Evolutionary conservation across 345 rosid genomes (phyloP), one percentile per base, ranked within the genome.

Genomic region (Arabis alpina): DNA sequence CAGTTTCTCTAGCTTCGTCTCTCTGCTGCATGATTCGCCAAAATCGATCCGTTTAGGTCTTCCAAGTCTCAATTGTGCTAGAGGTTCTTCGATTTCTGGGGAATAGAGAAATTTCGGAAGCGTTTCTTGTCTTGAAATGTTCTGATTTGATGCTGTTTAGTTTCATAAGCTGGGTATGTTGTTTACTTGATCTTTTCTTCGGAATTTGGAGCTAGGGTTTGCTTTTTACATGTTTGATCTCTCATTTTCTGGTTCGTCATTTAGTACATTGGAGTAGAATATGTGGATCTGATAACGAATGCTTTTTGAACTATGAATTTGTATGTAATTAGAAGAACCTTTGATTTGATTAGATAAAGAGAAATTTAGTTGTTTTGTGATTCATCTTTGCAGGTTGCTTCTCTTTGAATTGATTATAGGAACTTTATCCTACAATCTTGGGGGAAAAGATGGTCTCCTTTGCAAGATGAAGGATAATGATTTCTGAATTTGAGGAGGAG

Each of bases 401-500:
- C 19, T 54, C 40, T 42, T 66, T 64, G 58, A 76, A 39, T 72
- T 58, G 54, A 10, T 39, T 23, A 10, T 50, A 58, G 43, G 34
- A 44, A 12, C 50, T 25, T 3, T 28, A 58, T 27, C 57, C 10
- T 62, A 62, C 24, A 42, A 15, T 53, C 68, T 63, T 55, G 55
- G 32, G 32, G 73, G 30, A 54, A 37, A 43, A 53, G 42, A 23
- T 10, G 42, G 41, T 70, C 60, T 53, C 8, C 24, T 28, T 53
- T 4, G 66, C 39, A 55, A 39, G 34, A 65, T 61, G 61, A 53
- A 11, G 61, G 62, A 76, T 61, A 66, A 86, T 88, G 90, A 61
- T 68, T 73, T 61, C 92, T 32, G 83, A 81, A 61, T 66, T 71
- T 0, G 87, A 80, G 57, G 93, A 88, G 72, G 87, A 80, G 52